These are phyloP conservation scores for Isabelozyma pseudorhagii DNA, from an alignment of 805 yeast genomes.

Conservation along the genomic window DNA sequence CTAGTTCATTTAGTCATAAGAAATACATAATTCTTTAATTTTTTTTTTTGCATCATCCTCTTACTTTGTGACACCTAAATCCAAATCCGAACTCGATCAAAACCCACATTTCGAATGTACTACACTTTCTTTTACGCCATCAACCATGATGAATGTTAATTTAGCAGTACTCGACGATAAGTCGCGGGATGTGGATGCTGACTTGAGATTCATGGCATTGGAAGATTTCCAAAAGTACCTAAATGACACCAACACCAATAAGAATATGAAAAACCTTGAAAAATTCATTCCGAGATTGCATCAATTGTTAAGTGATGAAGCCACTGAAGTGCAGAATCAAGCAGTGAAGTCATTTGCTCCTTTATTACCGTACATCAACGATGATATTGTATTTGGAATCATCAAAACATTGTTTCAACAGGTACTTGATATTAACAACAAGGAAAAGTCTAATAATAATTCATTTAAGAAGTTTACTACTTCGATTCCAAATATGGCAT, in stretches of 20 bases:
- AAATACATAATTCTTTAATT: too few relatives aligned
- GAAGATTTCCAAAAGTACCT: slow-evolving; percentile 60
- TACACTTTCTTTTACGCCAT: background rate
- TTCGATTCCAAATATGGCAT: slow-evolving; percentile 52
- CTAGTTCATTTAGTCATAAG: background rate
- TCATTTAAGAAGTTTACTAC: slow-evolving; percentile 35
- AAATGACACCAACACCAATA: slow-evolving; percentile 18
- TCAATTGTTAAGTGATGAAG: slow-evolving; percentile 52
- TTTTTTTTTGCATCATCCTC: slow-evolving; percentile 5
- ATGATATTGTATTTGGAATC: slow-evolving; percentile 26
- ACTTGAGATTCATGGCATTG: slow-evolving; percentile 80
- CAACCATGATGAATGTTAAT: slow-evolving; percentile 14
- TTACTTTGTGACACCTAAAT: background rate
- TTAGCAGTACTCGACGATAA: slow-evolving; percentile 34
- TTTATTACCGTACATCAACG: slow-evolving; percentile 35
- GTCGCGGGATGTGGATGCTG: slow-evolving; percentile 71
- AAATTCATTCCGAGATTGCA: slow-evolving; percentile 39
- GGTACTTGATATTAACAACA: slow-evolving; percentile 5
- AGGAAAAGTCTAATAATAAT: slow-evolving; percentile 12
- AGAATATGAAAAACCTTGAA: slow-evolving; percentile 23
- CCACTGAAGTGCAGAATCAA: slow-evolving; percentile 72
- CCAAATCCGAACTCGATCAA: background rate
- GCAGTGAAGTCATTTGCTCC: slow-evolving; percentile 60
- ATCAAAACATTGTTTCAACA: slow-evolving; percentile 23
- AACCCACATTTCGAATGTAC: background rate